These are phyloP conservation scores for Xylariaceae sp. DNA, from an alignment of 2,329 filamentous ascomycete species.

Conservation along the genomic window DNA sequence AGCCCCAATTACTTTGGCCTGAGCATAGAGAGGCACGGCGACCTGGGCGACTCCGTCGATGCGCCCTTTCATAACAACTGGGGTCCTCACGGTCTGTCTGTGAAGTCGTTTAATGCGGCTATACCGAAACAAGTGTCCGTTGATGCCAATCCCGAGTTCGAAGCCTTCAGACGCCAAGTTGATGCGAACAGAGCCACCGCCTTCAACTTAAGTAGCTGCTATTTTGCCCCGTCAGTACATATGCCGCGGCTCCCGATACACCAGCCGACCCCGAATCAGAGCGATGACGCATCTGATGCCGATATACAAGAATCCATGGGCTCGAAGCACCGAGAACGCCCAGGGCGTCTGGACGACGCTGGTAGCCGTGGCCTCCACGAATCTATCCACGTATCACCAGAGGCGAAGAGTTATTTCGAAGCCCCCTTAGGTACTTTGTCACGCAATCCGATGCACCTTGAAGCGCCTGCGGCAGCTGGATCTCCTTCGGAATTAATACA, in stretches of 20 bases:
- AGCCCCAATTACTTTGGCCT: constrained; percentile 89
- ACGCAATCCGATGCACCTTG: constrained; percentile 39
- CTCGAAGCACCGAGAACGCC: constrained; percentile 20
- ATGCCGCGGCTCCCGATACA: constrained; percentile 40
- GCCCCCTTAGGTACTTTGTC: constrained; percentile 40
- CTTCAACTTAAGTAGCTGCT: constrained; percentile 44
- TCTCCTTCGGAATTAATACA: constrained; percentile 32
- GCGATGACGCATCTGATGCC: constrained; percentile 37
- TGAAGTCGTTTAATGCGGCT: constrained; percentile 62
- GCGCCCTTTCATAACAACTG: constrained; percentile 62
- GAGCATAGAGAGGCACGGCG: constrained; percentile 54
- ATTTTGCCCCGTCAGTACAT: constrained; percentile 37
- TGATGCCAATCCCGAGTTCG: constrained; percentile 75
- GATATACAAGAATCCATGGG: constrained; percentile 23
- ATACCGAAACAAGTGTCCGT: constrained; percentile 65
- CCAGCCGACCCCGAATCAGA: constrained; percentile 43
- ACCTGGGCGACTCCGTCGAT: constrained; percentile 57
- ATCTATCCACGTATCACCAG: constrained; percentile 49
- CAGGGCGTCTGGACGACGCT: constrained; percentile 36
- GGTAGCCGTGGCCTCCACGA: constrained; percentile 44
- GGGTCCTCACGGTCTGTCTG: constrained; percentile 65
- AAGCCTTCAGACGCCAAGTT: constrained; percentile 69
- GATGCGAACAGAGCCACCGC: constrained; percentile 53
- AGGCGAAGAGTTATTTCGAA: constrained; percentile 49
- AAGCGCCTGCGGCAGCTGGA: constrained; percentile 39